A percentile compares a stretch with the other conserved stretches of the same genome.
Conservation (phyloP, 2,329 filamentous ascomycete genomes). For the Aaosphaeria arxii region DNA sequence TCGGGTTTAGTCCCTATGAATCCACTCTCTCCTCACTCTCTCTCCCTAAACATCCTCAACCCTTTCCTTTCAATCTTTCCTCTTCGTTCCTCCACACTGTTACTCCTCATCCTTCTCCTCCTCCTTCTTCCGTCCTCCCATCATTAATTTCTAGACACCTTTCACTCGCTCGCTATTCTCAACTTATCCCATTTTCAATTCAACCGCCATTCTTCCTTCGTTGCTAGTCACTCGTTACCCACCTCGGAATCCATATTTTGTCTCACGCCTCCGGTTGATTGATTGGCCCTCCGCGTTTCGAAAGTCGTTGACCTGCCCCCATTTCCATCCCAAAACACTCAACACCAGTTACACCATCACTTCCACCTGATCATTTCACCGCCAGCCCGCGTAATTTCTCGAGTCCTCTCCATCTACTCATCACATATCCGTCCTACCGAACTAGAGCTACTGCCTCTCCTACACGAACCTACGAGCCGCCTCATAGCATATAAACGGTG, state of each 20-base stretch:
- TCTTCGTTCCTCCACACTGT: background rate
- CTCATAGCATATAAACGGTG: background rate
- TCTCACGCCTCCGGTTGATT: slow-evolving; percentile 19
- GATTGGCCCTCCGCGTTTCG: background rate
- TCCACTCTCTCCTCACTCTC: slow-evolving; percentile 2
- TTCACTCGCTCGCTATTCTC: background rate
- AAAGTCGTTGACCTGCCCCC: background rate
- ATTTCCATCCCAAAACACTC: background rate
- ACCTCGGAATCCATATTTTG: background rate
- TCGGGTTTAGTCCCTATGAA: too few relatives aligned
- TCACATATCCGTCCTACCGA: slow-evolving; percentile 1
- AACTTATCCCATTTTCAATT: slow-evolving; percentile 11
- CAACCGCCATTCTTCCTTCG: slow-evolving; percentile 32
- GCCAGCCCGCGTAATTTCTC: background rate
- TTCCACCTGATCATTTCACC: background rate
- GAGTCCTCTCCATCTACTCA: background rate
- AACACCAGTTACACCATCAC: background rate
- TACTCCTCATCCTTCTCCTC: background rate
- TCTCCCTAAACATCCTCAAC: slow-evolving; percentile 4
- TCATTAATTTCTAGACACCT: too few relatives aligned
- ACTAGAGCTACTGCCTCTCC: background rate
- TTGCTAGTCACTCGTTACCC: background rate
- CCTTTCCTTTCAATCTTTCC: slow-evolving; percentile 1
- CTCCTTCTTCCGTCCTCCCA: background rate
- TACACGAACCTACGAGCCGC: background rate